Conservation (phyloP, 2,329 filamentous ascomycete genomes). For the Penicillium fuscoglaucum region DNA sequence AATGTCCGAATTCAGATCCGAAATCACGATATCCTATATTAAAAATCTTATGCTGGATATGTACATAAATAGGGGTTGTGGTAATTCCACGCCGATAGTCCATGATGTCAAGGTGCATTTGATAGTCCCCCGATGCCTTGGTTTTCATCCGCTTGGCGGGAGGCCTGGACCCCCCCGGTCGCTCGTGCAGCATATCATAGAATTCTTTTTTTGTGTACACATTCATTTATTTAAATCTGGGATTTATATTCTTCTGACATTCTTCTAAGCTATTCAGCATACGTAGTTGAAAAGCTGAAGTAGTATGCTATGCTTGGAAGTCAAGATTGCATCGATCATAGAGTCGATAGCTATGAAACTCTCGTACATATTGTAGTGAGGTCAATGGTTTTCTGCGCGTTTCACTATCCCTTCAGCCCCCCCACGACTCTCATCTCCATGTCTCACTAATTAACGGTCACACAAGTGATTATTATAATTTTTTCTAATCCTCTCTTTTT, state of each 20-base stretch:
- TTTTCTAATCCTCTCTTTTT: background rate
- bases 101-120: conserved; percentile 26
- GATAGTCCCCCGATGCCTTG: conserved; percentile 24
- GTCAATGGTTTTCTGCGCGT: conserved; percentile 12
- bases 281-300: background rate
- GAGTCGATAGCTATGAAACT: background rate
- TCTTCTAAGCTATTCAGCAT: background rate
- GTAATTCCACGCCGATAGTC: conserved; percentile 18
- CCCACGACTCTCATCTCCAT: conserved; percentile 19
- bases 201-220: background rate
- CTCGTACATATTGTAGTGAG: background rate
- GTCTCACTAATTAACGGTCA: conserved; percentile 13
- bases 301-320: background rate
- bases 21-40: conserved; percentile 1
- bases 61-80: background rate
- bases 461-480: background rate
- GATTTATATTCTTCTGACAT: background rate
- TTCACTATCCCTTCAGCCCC: conserved; percentile 17
- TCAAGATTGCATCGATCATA: background rate
- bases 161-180: conserved; percentile 22
- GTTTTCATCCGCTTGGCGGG: conserved; percentile 22
- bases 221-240: too few species aligned
- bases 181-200: conserved; percentile 13
- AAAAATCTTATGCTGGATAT: background rate
- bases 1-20: conserved; percentile 4